These are phyloP conservation scores for Candida andamanensis DNA, from an alignment of 805 yeast genomes.

Conservation along the genomic window DNA sequence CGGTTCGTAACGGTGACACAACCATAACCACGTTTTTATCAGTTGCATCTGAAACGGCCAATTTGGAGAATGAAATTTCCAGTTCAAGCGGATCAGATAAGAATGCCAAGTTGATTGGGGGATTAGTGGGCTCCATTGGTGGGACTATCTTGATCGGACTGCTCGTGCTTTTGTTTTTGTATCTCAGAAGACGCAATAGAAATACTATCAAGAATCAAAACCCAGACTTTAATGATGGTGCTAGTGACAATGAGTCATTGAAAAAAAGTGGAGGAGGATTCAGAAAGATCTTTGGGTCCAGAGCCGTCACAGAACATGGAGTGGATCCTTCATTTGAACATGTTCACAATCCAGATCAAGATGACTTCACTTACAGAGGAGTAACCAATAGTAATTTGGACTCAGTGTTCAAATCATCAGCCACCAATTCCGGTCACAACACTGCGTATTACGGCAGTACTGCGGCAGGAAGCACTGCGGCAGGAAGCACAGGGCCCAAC, in stretches of 20 bases:
- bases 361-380: conserved; percentile 40
- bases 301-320: conserved; percentile 5
- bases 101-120: conserved; percentile 38
- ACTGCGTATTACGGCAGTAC: conserved; percentile 6
- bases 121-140: conserved; percentile 44
- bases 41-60: conserved; percentile 30
- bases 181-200: conserved; percentile 27
- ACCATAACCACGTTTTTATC: conserved; percentile 38
- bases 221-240: conserved; percentile 38
- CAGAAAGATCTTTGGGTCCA: conserved; percentile 26
- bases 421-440: conserved; percentile 12
- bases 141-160: conserved; percentile 38
- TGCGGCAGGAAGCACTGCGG: conserved; percentile 9
- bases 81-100: conserved; percentile 13
- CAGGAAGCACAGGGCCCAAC: conserved; percentile 9
- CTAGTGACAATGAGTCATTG: conserved; percentile 7
- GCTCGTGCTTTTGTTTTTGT: conserved; percentile 30
- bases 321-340: conserved; percentile 6
- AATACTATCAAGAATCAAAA: conserved; percentile 32
- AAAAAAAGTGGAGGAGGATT: conserved; percentile 19
- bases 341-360: conserved; percentile 11
- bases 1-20: conserved; percentile 19
- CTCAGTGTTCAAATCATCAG: conserved; percentile 27
- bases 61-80: conserved; percentile 9
- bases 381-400: conserved; percentile 41